Evolutionary conservation across 192 early-diverging fungal species (phyloP), one percentile per base, ranked within the genome.

Genomic region (Linnemannia hyalina): DNA sequence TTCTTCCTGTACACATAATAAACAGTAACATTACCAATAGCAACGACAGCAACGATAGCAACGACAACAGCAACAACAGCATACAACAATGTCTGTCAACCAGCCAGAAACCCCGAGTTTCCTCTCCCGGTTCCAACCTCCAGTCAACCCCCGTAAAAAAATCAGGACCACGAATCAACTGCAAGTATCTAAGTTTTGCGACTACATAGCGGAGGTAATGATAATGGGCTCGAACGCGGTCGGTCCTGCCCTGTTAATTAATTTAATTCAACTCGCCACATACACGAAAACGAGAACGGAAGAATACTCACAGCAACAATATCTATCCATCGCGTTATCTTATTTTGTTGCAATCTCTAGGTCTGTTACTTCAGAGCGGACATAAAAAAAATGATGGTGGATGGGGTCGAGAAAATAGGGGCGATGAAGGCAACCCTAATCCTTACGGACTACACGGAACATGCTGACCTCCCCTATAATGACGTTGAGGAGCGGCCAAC

Each of bases 371-470:
- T 70, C 55, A 74, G 47, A 57, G 20, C 20, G 1, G 82, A 9
- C 29, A 47, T 23, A n/a, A 75, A 70, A 23, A 68, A 41, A 23
- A 16, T 69, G 18, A 38, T 83, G 72, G 29, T 40, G 38, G 38
- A 40, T 2, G 38, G 38, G 38, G 38, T 6, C 38, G 38, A 40
- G 38, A 40, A 3, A 40, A 40, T 40, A 40, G 3, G 1, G 38
- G 38, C 38, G 38, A 40, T 40, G 38, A 40, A 40, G 6, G 38
- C 38, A 40, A 40, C 38, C 38, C 6, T 40, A 6, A 40, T 76
- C 18, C 76, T 86, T 41, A 86, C 84, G n/a, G 84, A 86, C 46
- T 86, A 86, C 46, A 86, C 84, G 3, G 79, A 86, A 32, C 69
- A 86, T 35, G 32, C 41, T 0, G 16, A 15, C 1, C 42, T 86